Percentiles rank a stretch among this genome's conserved stretches.
phyloP scores from a whole-genome alignment of 805 yeast species.

The Starmera quercuum region DNA sequence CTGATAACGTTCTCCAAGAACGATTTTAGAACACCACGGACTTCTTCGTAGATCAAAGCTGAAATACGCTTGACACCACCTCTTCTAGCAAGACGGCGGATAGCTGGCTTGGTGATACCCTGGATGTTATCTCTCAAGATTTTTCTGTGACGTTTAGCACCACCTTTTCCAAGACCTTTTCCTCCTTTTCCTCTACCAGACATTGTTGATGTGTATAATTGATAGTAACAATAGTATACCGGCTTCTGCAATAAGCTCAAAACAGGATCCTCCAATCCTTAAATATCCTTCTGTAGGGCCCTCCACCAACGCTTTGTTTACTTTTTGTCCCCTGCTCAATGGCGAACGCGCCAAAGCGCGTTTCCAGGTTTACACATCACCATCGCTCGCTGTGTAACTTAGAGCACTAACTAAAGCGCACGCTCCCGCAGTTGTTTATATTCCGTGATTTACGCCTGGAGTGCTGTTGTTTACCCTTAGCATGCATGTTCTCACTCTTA shows the following conservation, averaged over 20 bases:
- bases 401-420: constrained; percentile 1
- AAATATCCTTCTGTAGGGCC: too few species aligned
- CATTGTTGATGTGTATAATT: constrained; percentile 39
- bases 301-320: too few species aligned
- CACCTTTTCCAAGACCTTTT: constrained; percentile 99
- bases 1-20: constrained; percentile 96
- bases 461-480: constrained; percentile 5
- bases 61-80: constrained; percentile 99
- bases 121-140: constrained; percentile 98
- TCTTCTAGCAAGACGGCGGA: constrained; percentile 99
- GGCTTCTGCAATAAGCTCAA: too few species aligned
- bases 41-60: constrained; percentile 97
- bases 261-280: too few species aligned
- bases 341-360: too few species aligned
- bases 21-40: constrained; percentile 91
- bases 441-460: constrained; percentile 1
- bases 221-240: background rate
- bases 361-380: background rate
- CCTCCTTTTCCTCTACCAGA: constrained; percentile 99
- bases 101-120: constrained; percentile 99
- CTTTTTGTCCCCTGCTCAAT: too few species aligned
- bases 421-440: constrained; percentile 1
- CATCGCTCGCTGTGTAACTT: background rate
- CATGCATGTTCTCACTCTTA: constrained; percentile 3
- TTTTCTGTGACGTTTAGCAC: constrained; percentile 99